Base-by-base conservation (phyloP, 495 filamentous ascomycete species). In the Penicillium subrubescens region DNA sequence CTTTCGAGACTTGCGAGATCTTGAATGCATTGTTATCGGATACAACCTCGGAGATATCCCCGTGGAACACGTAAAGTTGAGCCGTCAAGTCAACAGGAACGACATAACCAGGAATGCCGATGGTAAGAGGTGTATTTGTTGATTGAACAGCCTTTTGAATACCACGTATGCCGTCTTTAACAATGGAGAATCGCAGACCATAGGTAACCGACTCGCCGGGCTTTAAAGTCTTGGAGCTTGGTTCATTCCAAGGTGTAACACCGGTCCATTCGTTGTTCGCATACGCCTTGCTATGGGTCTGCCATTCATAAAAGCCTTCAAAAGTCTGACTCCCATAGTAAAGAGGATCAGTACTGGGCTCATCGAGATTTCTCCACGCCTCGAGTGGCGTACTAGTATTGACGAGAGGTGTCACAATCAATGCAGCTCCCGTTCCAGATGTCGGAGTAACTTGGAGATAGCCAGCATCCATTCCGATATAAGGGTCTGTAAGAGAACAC, bases 281-380 rank as follows among this genome's bases (percentile, higher is more conserved):
- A 64, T 77, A 84, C 1, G 81, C 82, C 34, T 73, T 71, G 23
- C 72, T 79, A 51, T 81, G 73, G 2, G 79, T 74, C 60, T 84
- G 80, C 79, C 80, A 86, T 63, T 83, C 81, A 57, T 85, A 86
- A 61, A 81, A 77, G 0, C 82, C 82, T 63, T 86, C 82, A 53
- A 82, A 86, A 0, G 77, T 81, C 56, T 84, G 82, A 57, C 77
- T 82, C 25, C 73, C 76, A 43, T 67, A 62, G 67, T 84, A 86
- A 39, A 80, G 77, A 8, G 57, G 65, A 2, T 57, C 51, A 8
- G 44, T 54, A 27, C 72, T 64, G 3, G 68, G 55, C 34, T 79
- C 77, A 19, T 59, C 27, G 0, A 86, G 75, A 64, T 80, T 81
- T 17, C 81, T 69, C 71, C 82, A 86, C 25, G 76, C 83, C 54